A percentile compares a stretch with the other conserved stretches of the same genome.
These are phyloP conservation scores for Magnaporthales sp. DNA, from an alignment of 2,329 filamentous ascomycete genomes.

Conservation along the genomic window DNA sequence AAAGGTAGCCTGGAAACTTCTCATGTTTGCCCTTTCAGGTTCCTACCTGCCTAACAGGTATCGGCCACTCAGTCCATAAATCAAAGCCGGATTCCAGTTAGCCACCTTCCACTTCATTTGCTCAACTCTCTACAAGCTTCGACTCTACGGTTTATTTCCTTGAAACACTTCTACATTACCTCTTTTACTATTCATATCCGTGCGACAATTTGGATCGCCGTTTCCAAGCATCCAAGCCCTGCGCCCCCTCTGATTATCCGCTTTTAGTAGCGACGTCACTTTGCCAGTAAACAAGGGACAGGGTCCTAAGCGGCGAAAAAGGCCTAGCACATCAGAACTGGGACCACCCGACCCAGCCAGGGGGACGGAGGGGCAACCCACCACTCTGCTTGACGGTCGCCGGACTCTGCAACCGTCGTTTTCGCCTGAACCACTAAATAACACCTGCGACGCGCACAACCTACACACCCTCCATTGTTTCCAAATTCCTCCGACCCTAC, in stretches of 20 bases:
- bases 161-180: neutral
- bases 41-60: neutral
- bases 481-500: neutral
- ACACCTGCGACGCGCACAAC: neutral
- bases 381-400: neutral
- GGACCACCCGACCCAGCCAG: conserved; percentile 1
- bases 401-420: neutral
- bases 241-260: neutral
- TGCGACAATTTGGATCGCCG: conserved; percentile 1
- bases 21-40: neutral
- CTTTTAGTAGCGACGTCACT: conserved; percentile 1
- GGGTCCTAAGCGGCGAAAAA: neutral
- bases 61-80: neutral
- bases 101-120: neutral
- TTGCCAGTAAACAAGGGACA: neutral
- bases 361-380: neutral
- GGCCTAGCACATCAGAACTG: neutral
- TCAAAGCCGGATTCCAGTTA: neutral
- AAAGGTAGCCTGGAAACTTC: no score
- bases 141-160: neutral
- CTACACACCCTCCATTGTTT: neutral
- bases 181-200: neutral
- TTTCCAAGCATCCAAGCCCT: neutral
- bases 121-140: neutral
- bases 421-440: neutral